Base-by-base conservation (phyloP, 106 monocot species). In the Phalaenopsis aphrodite region DNA sequence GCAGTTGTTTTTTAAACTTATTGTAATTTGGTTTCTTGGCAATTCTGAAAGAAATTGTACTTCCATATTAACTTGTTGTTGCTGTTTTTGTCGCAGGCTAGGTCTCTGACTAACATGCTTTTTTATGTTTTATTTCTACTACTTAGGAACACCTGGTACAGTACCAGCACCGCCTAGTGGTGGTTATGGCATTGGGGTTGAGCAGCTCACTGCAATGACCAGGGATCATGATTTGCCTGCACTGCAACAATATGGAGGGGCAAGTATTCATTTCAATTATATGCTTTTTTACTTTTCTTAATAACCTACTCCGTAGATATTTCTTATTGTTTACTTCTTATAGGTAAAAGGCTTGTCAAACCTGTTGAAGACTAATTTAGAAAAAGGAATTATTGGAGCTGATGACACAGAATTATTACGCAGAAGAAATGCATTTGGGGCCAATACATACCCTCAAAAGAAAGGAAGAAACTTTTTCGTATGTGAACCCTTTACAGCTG, bases 151-250 rank as follows among this genome's bases (percentile, higher is more conserved):
- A 58, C 83, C 81, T 86, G 79, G 65, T 55, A 57, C 48, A 46
- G n/a, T 48, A 24, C 74, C 82, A 56, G 72, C 23, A 23, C 84
- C 81, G 80, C 78, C 75, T 30, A 6, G 57, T 81, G 75, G 78
- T 83, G 84, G 83, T 58, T 92, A 86, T 85, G 94, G 92, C 55
- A 94, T 98, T 84, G 86, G 87, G 77, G 67, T 57, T 64, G 92
- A 94, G 52, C 91, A 92, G 66, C 89, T 98, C 72, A 92, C 92
- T 73, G 30, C 85, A 73, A 78, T 98, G 89, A 94, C 87, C 18
- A 86, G 92, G 52, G 94, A 94, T 85, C 94, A 94, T 79, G 81
- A 94, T 81, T 83, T 89, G 75, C 84, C 90, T 84, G 81, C 84
- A 64, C 61, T 94, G 77, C 90, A 87, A 84, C 77, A 81, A 79